Evolutionary conservation across 352 stramenopile genomes (phyloP).

Genomic region (Phytophthora sp.): DNA sequence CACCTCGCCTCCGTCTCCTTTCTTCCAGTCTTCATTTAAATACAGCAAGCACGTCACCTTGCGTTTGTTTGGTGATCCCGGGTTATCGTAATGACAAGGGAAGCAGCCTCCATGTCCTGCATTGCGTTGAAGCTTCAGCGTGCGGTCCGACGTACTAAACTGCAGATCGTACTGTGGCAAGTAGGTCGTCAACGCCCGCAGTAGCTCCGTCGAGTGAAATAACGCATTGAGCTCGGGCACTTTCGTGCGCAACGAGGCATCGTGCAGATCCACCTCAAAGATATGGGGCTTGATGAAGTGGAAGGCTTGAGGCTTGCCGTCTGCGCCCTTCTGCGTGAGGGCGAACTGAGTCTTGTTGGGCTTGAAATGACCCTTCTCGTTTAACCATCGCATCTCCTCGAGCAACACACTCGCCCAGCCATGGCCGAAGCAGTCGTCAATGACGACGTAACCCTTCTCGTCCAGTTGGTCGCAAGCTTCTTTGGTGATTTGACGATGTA

Average conservation of each 20-base stretch:
- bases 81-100: conserved; percentile 87
- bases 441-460: conserved; percentile 63
- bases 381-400: conserved; percentile 69
- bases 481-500: conserved; percentile 54
- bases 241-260: conserved; percentile 53
- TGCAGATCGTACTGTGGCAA: conserved; percentile 64
- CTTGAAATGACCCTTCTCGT: conserved; percentile 58
- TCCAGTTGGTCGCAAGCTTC: conserved; percentile 49
- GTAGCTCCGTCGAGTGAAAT: conserved; percentile 64
- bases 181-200: conserved; percentile 54
- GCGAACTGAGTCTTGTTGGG: conserved; percentile 87
- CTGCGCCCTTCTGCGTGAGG: conserved; percentile 44
- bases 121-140: conserved; percentile 85
- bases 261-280: conserved; percentile 83
- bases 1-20: conserved; percentile 74
- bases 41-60: conserved; percentile 85
- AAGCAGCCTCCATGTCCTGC: conserved; percentile 77
- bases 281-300: conserved; percentile 87
- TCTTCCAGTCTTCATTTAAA: conserved; percentile 73
- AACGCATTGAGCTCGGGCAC: conserved; percentile 71
- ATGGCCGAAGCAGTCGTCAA: conserved; percentile 73
- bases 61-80: conserved; percentile 74
- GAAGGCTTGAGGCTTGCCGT: conserved; percentile 40
- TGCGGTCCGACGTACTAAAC: conserved; percentile 61
- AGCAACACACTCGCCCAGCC: conserved; percentile 62